These are phyloP conservation scores for Colletotrichum eleusines DNA, from an alignment of 2,329 filamentous ascomycete genomes.

Conservation along the genomic window DNA sequence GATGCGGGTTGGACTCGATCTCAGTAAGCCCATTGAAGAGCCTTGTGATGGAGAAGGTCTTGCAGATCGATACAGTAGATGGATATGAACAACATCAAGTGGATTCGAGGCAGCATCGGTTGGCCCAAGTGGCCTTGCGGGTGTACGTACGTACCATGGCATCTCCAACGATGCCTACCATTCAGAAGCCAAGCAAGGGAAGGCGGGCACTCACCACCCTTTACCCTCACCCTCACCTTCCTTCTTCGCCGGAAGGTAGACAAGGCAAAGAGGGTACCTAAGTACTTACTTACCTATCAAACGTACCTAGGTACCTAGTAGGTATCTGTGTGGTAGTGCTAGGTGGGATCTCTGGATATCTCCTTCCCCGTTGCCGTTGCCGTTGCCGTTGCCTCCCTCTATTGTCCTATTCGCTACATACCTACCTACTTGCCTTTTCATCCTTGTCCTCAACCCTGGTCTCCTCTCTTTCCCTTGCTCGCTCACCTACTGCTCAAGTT, in stretches of 20 bases:
- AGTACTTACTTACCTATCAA: no score
- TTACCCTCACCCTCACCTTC: conserved; percentile 6
- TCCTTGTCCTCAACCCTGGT: not conserved
- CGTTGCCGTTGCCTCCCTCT: not conserved
- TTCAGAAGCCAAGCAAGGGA: conserved; percentile 11
- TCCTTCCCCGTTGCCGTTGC: not conserved
- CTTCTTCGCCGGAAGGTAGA: not conserved
- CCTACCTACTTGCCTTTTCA: no score
- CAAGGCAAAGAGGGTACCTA: no score
- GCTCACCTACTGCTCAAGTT: not conserved
- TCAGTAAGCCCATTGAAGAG: conserved; percentile 3
- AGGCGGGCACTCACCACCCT: not conserved
- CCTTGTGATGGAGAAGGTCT: not conserved
- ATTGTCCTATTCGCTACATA: not conserved
- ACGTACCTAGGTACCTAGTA: no score
- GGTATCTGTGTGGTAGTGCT: not conserved
- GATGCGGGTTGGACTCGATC: not conserved
- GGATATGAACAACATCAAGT: not conserved
- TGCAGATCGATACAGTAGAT: no score
- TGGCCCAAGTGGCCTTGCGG: not conserved
- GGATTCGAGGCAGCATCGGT: not conserved
- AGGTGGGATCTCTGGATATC: not conserved
- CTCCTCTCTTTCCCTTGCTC: not conserved
- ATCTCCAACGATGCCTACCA: not conserved
- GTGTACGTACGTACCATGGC: not conserved